Evolutionary conservation across 805 yeast genomes (phyloP).

Genomic region (Saccharomycopsis sp.): DNA sequence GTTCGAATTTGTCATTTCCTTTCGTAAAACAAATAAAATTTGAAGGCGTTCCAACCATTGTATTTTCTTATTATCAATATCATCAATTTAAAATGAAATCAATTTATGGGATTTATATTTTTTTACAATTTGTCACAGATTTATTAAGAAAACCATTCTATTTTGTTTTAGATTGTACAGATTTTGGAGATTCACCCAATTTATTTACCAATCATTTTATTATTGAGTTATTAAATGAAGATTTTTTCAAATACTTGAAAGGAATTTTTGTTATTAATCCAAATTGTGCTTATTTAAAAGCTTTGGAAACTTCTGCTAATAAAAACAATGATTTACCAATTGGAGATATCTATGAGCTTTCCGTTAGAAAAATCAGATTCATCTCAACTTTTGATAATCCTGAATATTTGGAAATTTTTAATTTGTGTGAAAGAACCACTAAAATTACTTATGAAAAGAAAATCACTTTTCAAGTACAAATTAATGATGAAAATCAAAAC

Average conservation of each 20-base stretch:
- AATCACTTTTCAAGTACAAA: constrained; percentile 16
- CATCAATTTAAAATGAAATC: constrained; percentile 16
- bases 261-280: constrained; percentile 4
- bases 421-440: constrained; percentile 32
- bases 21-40: constrained; percentile 54
- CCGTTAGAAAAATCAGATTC: neutral
- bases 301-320: neutral
- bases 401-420: constrained; percentile 31
- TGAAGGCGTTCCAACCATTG: constrained; percentile 55
- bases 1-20: constrained; percentile 31
- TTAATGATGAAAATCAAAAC: neutral
- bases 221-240: constrained; percentile 2
- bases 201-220: constrained; percentile 1
- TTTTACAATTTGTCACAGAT: constrained; percentile 58
- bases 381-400: constrained; percentile 13
- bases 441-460: constrained; percentile 32
- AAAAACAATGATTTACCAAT: neutral
- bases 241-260: neutral
- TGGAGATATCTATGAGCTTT: neutral
- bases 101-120: constrained; percentile 26
- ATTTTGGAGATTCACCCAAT: constrained; percentile 26
- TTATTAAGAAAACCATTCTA: constrained; percentile 61
- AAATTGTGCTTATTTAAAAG: neutral
- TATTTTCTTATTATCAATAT: constrained; percentile 37
- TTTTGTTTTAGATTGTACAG: constrained; percentile 59